These are phyloP conservation scores for Beta vulgaris DNA, from an alignment of 148 eudicot species.

Conservation along the genomic window DNA sequence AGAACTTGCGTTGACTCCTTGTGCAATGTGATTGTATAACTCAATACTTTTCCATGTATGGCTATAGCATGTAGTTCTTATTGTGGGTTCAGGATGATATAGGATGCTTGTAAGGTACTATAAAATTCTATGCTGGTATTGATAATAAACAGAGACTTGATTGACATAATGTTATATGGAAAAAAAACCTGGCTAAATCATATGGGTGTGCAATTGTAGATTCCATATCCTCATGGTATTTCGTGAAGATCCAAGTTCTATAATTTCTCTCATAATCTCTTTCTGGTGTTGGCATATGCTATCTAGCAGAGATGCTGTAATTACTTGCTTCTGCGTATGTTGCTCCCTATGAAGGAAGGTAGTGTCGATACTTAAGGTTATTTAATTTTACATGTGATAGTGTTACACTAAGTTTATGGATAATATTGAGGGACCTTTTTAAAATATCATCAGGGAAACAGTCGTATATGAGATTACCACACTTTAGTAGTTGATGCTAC, in stretches of 20 bases:
- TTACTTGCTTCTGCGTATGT: neutral
- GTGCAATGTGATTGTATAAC: neutral
- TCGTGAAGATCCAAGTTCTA: neutral
- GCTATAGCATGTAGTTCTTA: neutral
- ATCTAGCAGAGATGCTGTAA: neutral
- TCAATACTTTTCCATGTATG: neutral
- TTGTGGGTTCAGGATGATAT: neutral
- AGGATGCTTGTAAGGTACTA: neutral
- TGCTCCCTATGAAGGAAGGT: neutral
- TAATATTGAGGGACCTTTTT: neutral
- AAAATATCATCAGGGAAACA: neutral
- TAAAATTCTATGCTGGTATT: neutral
- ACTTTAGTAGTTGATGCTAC: neutral
- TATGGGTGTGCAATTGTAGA: neutral
- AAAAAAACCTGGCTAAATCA: neutral
- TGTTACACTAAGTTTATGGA: neutral
- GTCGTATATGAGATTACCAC: neutral
- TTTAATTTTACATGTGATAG: neutral
- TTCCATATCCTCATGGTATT: neutral
- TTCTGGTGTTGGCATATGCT: neutral
- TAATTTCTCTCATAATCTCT: neutral
- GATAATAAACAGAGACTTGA: neutral
- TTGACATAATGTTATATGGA: neutral
- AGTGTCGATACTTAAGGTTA: neutral
- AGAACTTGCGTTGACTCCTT: neutral